These are phyloP conservation scores for Hyaloperonospora brassicae DNA, from an alignment of 352 stramenopile species.

Conservation along the genomic window DNA sequence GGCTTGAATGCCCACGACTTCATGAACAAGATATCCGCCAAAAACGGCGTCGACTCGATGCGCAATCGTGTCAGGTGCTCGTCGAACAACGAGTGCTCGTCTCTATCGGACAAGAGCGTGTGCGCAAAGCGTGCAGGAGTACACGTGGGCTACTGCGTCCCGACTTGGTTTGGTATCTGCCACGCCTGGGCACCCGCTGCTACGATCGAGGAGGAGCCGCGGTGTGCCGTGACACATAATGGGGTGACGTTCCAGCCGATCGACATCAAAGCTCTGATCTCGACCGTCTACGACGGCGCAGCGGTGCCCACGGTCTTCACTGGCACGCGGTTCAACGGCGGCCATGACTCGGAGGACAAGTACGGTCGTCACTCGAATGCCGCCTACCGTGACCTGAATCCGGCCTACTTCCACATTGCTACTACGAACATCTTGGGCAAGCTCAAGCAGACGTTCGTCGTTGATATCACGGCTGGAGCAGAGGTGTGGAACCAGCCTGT, in stretches of 20 bases:
- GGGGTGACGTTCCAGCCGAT: slow-evolving; percentile 40
- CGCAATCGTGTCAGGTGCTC: background rate
- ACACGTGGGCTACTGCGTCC: slow-evolving; percentile 29
- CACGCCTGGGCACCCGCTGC: slow-evolving; percentile 39
- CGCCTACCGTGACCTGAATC: slow-evolving; percentile 38
- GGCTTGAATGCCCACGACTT: slow-evolving; percentile 26
- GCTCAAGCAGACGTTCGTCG: slow-evolving; percentile 33
- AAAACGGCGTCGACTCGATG: slow-evolving; percentile 26
- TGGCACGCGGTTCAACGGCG: slow-evolving; percentile 30
- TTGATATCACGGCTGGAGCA: slow-evolving; percentile 27
- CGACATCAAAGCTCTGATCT: slow-evolving; percentile 45
- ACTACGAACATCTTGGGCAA: slow-evolving; percentile 34
- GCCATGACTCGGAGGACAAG: slow-evolving; percentile 21
- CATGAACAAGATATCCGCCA: slow-evolving; percentile 31
- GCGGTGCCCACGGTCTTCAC: slow-evolving; percentile 29
- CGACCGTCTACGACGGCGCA: slow-evolving; percentile 32
- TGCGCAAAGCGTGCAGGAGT: no score
- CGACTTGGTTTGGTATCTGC: slow-evolving; percentile 44
- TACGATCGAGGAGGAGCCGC: slow-evolving; percentile 34
- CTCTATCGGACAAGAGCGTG: no score
- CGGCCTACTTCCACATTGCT: slow-evolving; percentile 38
- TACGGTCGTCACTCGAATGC: slow-evolving; percentile 33
- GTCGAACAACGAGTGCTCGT: background rate
- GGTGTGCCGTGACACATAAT: slow-evolving; percentile 37
- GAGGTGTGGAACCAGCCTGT: slow-evolving; percentile 55